Conservation (phyloP, 345 rosid species). For the Pelargonium nanum region DNA sequence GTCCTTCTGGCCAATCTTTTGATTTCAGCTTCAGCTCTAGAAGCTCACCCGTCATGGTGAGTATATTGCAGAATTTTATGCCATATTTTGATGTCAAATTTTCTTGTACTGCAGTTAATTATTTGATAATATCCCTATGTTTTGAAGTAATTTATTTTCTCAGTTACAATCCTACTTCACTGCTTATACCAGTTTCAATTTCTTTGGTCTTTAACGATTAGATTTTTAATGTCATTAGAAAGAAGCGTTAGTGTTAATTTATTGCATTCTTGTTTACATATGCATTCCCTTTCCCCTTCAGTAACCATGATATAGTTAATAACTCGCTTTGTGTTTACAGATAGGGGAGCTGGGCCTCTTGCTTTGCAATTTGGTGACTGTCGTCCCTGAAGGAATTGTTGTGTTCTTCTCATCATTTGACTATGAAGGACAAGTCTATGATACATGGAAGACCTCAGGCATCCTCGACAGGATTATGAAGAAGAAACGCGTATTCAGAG, state of each 20-base stretch:
- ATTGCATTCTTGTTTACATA: too few relatives aligned
- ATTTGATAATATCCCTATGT: too few relatives aligned
- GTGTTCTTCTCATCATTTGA: slow-evolving; percentile 95
- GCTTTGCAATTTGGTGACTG: slow-evolving; percentile 68
- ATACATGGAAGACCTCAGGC: slow-evolving; percentile 68
- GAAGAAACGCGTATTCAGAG: slow-evolving; percentile 71
- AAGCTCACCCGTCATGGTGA: slow-evolving; percentile 54
- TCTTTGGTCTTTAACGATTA: too few relatives aligned
- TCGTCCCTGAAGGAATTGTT: slow-evolving; percentile 82
- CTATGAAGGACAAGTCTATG: slow-evolving; percentile 63
- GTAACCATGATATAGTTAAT: neutral
- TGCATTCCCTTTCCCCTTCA: too few relatives aligned
- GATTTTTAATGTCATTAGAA: too few relatives aligned
- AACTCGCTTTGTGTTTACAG: slow-evolving; percentile 31
- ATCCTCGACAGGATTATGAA: slow-evolving; percentile 66
- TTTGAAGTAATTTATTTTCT: too few relatives aligned
- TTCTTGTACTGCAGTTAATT: too few relatives aligned
- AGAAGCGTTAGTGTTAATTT: too few relatives aligned
- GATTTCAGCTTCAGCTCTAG: slow-evolving; percentile 85
- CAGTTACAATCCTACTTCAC: too few relatives aligned
- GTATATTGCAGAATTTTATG: slow-evolving; percentile 11
- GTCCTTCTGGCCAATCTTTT: slow-evolving; percentile 70
- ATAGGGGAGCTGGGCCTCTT: slow-evolving; percentile 73
- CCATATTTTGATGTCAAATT: neutral
- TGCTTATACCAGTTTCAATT: too few relatives aligned